Conservation (phyloP, 2,329 filamentous ascomycete species). For the Hypoxylon sp. region DNA sequence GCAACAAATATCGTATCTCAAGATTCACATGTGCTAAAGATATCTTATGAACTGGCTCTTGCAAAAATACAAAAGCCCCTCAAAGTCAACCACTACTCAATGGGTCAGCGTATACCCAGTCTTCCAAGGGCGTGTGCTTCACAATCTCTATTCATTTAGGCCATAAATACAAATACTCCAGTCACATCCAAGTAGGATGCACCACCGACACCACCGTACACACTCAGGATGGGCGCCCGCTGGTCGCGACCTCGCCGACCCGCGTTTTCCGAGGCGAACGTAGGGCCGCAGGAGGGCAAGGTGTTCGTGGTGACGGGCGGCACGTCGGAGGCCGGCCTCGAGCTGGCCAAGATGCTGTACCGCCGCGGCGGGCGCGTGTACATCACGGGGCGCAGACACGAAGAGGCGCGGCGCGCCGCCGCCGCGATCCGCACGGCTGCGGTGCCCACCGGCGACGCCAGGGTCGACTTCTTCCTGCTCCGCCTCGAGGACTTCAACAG, state of each 20-base stretch:
- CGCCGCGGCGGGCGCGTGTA: conserved; percentile 18
- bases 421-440: conserved; percentile 5
- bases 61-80: too few relatives aligned
- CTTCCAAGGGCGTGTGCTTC: too few relatives aligned
- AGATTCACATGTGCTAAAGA: too few relatives aligned
- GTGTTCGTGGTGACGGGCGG: conserved; percentile 38
- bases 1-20: too few relatives aligned
- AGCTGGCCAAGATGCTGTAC: conserved; percentile 31
- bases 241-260: conserved; percentile 35
- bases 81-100: too few relatives aligned
- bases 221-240: conserved; percentile 1
- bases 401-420: conserved; percentile 21
- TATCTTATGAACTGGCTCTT: too few relatives aligned
- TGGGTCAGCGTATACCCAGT: too few relatives aligned
- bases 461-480: conserved; percentile 31
- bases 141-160: too few relatives aligned
- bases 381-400: conserved; percentile 28
- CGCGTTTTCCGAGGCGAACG: conserved; percentile 20
- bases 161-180: background rate
- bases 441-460: background rate
- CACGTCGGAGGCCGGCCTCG: conserved; percentile 32
- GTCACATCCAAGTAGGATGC: background rate
- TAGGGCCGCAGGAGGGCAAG: conserved; percentile 25
- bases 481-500: conserved; percentile 29
- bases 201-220: background rate